phyloP scores from a whole-genome alignment of 768 basidiomycete species.

The Phlegmacium glaucopus region DNA sequence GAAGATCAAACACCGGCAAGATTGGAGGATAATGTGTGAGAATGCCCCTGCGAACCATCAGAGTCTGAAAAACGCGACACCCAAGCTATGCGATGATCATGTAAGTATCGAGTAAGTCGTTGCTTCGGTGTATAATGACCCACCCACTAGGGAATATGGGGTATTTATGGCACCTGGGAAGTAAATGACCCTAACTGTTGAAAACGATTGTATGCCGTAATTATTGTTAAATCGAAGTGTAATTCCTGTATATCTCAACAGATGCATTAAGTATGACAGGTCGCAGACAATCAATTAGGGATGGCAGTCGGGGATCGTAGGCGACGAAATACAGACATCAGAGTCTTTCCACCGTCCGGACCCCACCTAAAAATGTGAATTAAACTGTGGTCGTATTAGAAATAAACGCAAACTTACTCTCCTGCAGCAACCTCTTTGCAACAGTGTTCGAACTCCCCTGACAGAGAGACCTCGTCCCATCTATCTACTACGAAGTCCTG shows the following conservation, averaged over 20 bases:
- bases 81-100: slow-evolving; percentile 24
- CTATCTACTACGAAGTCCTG: slow-evolving; percentile 76
- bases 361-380: slow-evolving; percentile 53
- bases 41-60: slow-evolving; percentile 26
- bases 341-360: slow-evolving; percentile 62
- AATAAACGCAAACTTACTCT: slow-evolving; percentile 49
- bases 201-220: not conserved
- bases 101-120: slow-evolving; percentile 13
- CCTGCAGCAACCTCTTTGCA: slow-evolving; percentile 71
- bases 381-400: slow-evolving; percentile 1
- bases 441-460: slow-evolving; percentile 63
- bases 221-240: not conserved
- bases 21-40: slow-evolving; percentile 24
- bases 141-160: slow-evolving; percentile 27
- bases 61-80: slow-evolving; percentile 18
- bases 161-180: slow-evolving; percentile 31
- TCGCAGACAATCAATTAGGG: slow-evolving; percentile 1
- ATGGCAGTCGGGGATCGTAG: slow-evolving; percentile 52
- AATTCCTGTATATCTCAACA: not conserved
- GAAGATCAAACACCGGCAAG: slow-evolving; percentile 23
- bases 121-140: not conserved
- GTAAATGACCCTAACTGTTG: slow-evolving; percentile 26
- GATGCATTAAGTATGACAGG: not conserved
- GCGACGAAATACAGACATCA: slow-evolving; percentile 64
- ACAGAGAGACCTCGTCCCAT: slow-evolving; percentile 67